Percentiles rank a stretch among this genome's conserved stretches.
Evolutionary conservation across 345 rosid genomes (phyloP).

Genomic region (Camelina hispida): DNA sequence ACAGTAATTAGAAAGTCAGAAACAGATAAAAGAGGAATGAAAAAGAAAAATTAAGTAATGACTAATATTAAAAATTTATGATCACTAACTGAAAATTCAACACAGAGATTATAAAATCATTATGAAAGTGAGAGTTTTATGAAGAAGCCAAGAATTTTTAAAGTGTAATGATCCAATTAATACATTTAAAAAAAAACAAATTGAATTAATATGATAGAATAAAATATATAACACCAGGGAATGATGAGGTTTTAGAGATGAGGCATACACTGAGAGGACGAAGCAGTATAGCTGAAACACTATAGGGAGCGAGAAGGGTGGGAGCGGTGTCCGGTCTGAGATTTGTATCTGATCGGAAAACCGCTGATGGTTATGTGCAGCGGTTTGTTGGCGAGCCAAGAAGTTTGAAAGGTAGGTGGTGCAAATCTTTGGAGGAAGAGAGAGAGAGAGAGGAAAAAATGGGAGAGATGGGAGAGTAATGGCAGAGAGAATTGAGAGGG

Average conservation of each 20-base stretch:
- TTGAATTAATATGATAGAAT: not conserved
- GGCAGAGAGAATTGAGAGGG: slow-evolving; percentile 43
- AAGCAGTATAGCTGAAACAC: slow-evolving; percentile 19
- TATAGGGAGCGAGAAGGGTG: not conserved
- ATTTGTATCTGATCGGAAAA: slow-evolving; percentile 31
- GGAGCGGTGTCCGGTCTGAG: slow-evolving; percentile 10
- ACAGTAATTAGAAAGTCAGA: not conserved
- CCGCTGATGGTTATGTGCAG: slow-evolving; percentile 15
- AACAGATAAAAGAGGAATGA: not conserved
- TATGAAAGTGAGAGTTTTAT: slow-evolving; percentile 33
- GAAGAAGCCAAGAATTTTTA: not conserved
- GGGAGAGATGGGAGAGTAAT: slow-evolving; percentile 33
- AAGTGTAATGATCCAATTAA: slow-evolving; percentile 3
- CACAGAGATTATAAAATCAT: slow-evolving; percentile 16
- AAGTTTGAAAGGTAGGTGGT: slow-evolving; percentile 48
- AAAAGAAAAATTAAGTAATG: not conserved
- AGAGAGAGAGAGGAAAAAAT: slow-evolving; percentile 5
- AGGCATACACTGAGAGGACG: slow-evolving; percentile 30
- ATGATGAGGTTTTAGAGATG: slow-evolving; percentile 1
- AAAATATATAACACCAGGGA: not conserved
- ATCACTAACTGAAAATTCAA: slow-evolving; percentile 22
- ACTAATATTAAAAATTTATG: slow-evolving; percentile 11
- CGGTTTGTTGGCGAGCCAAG: slow-evolving; percentile 22
- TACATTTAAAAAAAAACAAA: not conserved
- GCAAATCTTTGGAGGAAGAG: slow-evolving; percentile 28